Evolutionary conservation across 768 basidiomycete genomes (phyloP).

Genomic region (Tubosaeta sp.): DNA sequence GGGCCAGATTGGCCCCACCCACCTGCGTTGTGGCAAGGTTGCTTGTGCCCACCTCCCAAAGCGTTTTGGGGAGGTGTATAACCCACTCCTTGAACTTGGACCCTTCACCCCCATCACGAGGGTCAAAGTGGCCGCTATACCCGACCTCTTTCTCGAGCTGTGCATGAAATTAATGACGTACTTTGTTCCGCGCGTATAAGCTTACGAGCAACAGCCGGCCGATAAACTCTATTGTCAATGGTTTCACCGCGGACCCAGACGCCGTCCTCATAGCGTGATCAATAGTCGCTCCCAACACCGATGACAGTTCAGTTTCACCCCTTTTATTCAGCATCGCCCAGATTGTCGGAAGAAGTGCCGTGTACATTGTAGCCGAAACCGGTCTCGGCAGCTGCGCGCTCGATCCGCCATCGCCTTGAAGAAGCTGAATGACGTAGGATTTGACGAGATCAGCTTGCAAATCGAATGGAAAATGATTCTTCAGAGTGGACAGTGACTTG

Average conservation of each 20-base stretch:
- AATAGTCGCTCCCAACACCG: conserved; percentile 50
- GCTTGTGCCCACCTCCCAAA: conserved; percentile 78
- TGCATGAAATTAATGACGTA: conserved; percentile 2
- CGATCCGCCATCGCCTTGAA: conserved; percentile 47
- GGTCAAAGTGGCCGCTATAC: conserved; percentile 47
- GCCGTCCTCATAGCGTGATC: conserved; percentile 60
- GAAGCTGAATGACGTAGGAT: conserved; percentile 56
- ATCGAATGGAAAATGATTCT: conserved; percentile 20
- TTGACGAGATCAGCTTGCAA: conserved; percentile 50
- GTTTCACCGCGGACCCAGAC: conserved; percentile 62
- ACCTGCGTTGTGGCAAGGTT: conserved; percentile 63
- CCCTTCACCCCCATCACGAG: conserved; percentile 26
- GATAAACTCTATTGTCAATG: conserved; percentile 70
- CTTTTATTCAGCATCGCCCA: conserved; percentile 67
- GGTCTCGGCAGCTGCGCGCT: conserved; percentile 44
- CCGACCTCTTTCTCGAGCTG: conserved; percentile 59
- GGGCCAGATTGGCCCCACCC: conserved; percentile 7
- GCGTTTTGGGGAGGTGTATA: conserved; percentile 65
- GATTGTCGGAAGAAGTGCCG: conserved; percentile 66
- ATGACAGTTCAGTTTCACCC: conserved; percentile 17
- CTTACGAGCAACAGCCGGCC: conserved; percentile 65
- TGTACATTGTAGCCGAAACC: conserved; percentile 56
- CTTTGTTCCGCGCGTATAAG: not conserved
- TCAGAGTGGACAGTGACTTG: conserved; percentile 18
- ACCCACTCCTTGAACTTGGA: conserved; percentile 60